Conservation (phyloP, 805 yeast genomes). For the Komagataella mondaviorum region DNA sequence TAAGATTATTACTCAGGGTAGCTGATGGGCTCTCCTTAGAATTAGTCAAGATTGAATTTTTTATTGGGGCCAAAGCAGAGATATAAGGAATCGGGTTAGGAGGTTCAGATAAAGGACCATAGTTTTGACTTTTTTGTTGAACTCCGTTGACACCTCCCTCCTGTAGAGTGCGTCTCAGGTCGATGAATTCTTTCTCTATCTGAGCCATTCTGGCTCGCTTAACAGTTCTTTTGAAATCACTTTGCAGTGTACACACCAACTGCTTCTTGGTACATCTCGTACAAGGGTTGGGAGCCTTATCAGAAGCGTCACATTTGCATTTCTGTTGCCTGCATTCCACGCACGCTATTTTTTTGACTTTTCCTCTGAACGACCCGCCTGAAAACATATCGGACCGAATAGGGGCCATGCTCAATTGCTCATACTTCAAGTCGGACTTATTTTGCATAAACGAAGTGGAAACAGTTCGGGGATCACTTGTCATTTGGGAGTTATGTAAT, state of each 20-base stretch:
- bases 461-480: neutral
- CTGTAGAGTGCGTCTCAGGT: constrained; percentile 40
- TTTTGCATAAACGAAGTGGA: neutral
- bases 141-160: constrained; percentile 1
- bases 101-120: neutral
- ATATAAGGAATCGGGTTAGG: neutral
- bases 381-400: neutral
- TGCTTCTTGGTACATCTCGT: constrained; percentile 66
- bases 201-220: constrained; percentile 78
- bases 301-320: constrained; percentile 79
- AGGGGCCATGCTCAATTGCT: neutral
- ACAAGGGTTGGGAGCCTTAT: constrained; percentile 66
- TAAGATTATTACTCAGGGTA: neutral
- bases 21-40: neutral
- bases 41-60: too few relatives aligned
- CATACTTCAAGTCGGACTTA: neutral
- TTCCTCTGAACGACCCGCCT: neutral
- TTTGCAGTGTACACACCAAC: constrained; percentile 56
- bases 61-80: constrained; percentile 4
- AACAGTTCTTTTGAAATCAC: constrained; percentile 79
- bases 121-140: constrained; percentile 4
- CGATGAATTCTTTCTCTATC: constrained; percentile 67
- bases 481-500: neutral
- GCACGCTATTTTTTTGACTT: constrained; percentile 65
- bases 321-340: constrained; percentile 95